These are phyloP conservation scores for Apophysomyces sp. DNA, from an alignment of 371 early-diverging fungal genomes.

Conservation along the genomic window DNA sequence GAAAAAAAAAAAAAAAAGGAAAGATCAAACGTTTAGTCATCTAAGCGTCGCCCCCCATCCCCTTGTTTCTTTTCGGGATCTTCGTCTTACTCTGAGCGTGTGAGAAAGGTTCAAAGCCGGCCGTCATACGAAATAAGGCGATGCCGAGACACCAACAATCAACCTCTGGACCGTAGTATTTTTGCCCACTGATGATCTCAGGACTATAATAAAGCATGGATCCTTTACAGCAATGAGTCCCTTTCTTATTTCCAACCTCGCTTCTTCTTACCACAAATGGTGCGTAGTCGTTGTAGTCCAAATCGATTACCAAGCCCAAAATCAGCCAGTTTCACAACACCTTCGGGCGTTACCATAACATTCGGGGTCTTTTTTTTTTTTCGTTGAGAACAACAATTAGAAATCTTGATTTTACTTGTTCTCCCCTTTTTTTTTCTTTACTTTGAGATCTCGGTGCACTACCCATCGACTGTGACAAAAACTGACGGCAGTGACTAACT, in stretches of 20 bases:
- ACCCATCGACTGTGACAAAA: slow-evolving; percentile 75
- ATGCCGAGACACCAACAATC: slow-evolving; percentile 87
- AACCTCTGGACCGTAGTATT: slow-evolving; percentile 66
- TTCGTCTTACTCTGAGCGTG: slow-evolving; percentile 49
- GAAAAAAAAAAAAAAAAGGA: neutral
- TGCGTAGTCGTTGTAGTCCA: slow-evolving; percentile 66
- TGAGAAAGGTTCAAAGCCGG: slow-evolving; percentile 88
- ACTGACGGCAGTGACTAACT: slow-evolving; percentile 66
- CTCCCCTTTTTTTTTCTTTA: slow-evolving; percentile 14
- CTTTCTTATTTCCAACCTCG: no score
- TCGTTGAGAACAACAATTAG: neutral
- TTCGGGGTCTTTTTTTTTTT: slow-evolving; percentile 46
- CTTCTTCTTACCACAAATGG: slow-evolving; percentile 67
- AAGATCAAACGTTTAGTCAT: neutral
- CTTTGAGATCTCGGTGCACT: slow-evolving; percentile 82
- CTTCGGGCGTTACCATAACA: slow-evolving; percentile 45
- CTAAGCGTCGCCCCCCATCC: neutral
- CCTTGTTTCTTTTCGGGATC: neutral
- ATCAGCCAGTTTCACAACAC: slow-evolving; percentile 71
- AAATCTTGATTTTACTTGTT: neutral
- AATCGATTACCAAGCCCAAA: slow-evolving; percentile 81
- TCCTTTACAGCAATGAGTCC: slow-evolving; percentile 27
- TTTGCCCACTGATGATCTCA: slow-evolving; percentile 63
- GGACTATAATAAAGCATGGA: slow-evolving; percentile 57
- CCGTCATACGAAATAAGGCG: slow-evolving; percentile 85